Conservation (phyloP, 805 yeast genomes). For the Starmerella potacharoeniae region DNA sequence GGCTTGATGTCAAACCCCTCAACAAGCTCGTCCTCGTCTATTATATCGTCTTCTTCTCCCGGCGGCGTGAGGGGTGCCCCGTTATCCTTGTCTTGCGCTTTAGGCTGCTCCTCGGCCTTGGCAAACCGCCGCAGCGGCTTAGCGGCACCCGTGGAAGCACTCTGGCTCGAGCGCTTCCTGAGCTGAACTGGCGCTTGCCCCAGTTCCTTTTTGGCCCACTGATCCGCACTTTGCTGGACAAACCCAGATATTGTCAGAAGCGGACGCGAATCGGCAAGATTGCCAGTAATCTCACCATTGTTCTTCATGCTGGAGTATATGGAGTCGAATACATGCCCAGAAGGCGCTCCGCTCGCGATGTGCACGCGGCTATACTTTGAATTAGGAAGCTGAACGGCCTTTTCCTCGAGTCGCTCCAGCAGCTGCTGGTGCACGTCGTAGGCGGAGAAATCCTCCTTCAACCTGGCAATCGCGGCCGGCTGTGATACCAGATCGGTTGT, state of each 20-base stretch:
- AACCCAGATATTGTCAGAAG: constrained; percentile 33
- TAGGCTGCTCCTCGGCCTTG: constrained; percentile 8
- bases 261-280: constrained; percentile 11
- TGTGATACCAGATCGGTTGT: constrained; percentile 21
- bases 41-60: constrained; percentile 39
- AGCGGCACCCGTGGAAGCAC: background rate
- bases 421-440: constrained; percentile 28
- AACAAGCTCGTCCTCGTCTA: constrained; percentile 49
- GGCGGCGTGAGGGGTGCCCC: constrained; percentile 36
- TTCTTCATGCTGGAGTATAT: constrained; percentile 25
- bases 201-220: background rate
- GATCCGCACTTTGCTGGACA: constrained; percentile 24
- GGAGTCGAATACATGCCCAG: constrained; percentile 22
- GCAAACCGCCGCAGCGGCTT: background rate
- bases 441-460: constrained; percentile 10
- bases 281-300: constrained; percentile 28
- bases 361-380: constrained; percentile 24
- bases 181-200: background rate
- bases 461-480: constrained; percentile 16
- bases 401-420: constrained; percentile 29
- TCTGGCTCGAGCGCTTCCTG: background rate
- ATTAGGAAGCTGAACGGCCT: constrained; percentile 26
- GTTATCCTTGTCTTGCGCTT: constrained; percentile 17
- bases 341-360: constrained; percentile 23
- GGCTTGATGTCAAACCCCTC: constrained; percentile 26